Conservation (phyloP, 2,329 filamentous ascomycete genomes). For the Paramyrothecium sp. region DNA sequence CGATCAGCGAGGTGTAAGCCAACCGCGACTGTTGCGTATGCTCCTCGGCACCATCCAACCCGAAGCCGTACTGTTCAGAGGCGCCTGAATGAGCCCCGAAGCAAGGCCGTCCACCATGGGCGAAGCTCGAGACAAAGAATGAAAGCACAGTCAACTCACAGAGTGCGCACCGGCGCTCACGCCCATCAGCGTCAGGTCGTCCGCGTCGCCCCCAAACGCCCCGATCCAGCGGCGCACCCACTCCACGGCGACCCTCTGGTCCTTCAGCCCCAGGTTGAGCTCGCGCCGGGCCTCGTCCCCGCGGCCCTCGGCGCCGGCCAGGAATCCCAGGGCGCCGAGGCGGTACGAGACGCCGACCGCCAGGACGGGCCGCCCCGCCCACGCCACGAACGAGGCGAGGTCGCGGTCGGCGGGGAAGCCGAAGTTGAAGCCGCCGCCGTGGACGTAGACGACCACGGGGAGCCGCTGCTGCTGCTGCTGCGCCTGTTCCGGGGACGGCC, state of each 20-base stretch:
- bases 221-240: constrained; percentile 62
- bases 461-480: constrained; percentile 16
- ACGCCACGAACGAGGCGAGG: constrained; percentile 60
- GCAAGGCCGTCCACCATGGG: too few relatives aligned
- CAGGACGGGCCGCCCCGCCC: constrained; percentile 49
- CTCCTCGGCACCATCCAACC: too few relatives aligned
- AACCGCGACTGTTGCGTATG: too few relatives aligned
- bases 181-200: constrained; percentile 61
- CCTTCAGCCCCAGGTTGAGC: constrained; percentile 63
- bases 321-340: constrained; percentile 67
- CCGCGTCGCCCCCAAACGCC: constrained; percentile 58
- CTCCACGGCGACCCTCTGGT: constrained; percentile 56
- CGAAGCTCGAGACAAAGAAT: too few relatives aligned
- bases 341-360: constrained; percentile 63
- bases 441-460: constrained; percentile 58
- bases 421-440: constrained; percentile 63
- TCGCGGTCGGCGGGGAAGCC: constrained; percentile 54
- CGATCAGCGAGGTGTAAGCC: constrained; percentile 11
- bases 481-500: constrained; percentile 23
- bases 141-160: too few relatives aligned
- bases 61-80: too few relatives aligned
- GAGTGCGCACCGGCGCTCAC: constrained; percentile 63
- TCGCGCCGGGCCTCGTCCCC: constrained; percentile 47
- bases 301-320: constrained; percentile 49
- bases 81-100: too few relatives aligned